Evolutionary conservation across 495 filamentous ascomycete genomes (phyloP), one percentile per base, ranked within the genome.

Genomic region (Arthonia radiata): DNA sequence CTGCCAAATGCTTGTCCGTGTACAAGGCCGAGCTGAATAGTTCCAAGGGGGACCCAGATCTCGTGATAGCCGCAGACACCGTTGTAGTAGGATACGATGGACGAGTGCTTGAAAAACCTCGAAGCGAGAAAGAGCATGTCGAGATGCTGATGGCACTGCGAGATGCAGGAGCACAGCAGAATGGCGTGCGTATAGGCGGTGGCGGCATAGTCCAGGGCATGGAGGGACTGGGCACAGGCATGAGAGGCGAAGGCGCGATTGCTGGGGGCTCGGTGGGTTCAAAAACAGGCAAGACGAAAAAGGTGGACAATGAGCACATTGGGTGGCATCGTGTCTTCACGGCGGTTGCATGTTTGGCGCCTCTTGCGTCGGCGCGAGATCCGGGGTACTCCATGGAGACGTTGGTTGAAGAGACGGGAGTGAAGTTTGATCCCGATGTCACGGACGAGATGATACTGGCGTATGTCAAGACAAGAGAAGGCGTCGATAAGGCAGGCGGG

Each of bases 401-500:
- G 27, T 57, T 68, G 32, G 72, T 89, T 4, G 86, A 92, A 51
- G 82, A 86, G 57, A 93, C 86, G 25, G 50, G 52, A 26, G 86
- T 97, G 11, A 53, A 52, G 37, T 94, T 97, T 51, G 71, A 70
- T 45, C 52, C 49, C 26, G 57, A 55, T 24, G 69, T 73, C 15
- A 67, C 64, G 31, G 79, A 93, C 47, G 82, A 90, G 14, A 40
- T 91, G 49, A 65, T 97, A 17, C 46, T 74, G 44, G 63, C 68
- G 15, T 97, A 97, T 55, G 81, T 97, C 30, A 56, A 56, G 32
- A 94, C 83, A 18, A 56, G 89, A 23, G 89, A 97, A 53, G 86
- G 89, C 1, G 79, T 58, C 14, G 86, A 97, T 49, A 97, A 94
- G 57, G 89, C 86, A 0, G 86, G 86, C 1, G 89, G 86, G 0